phyloP scores from a whole-genome alignment of 345 rosid species.

The Jatropha curcas region DNA sequence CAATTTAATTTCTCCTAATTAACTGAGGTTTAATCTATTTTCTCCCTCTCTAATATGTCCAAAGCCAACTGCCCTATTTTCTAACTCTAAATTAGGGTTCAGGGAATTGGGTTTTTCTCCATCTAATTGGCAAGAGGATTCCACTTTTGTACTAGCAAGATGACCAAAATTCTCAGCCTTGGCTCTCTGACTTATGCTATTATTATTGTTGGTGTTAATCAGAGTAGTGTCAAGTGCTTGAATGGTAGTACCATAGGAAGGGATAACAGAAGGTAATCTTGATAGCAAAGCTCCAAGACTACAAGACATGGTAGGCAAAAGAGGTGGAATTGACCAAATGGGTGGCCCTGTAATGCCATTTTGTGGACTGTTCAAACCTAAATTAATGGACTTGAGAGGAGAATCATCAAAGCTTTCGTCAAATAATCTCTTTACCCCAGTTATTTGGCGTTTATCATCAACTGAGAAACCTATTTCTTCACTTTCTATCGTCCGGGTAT shows the following conservation, averaged over 20 bases:
- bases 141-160: conserved; percentile 1
- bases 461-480: conserved; percentile 30
- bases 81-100: conserved; percentile 3
- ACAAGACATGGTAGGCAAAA: conserved; percentile 46
- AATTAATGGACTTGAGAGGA: conserved; percentile 46
- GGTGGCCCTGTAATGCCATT: conserved; percentile 36
- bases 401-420: conserved; percentile 31
- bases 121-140: conserved; percentile 11
- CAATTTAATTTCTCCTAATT: conserved; percentile 29
- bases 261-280: conserved; percentile 46
- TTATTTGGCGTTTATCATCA: conserved; percentile 28
- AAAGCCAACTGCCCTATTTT: conserved; percentile 18
- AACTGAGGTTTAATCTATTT: conserved; percentile 22
- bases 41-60: conserved; percentile 23
- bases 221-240: conserved; percentile 32
- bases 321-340: conserved; percentile 48
- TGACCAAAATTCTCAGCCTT: conserved; percentile 4
- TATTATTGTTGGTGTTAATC: conserved; percentile 18
- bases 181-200: conserved; percentile 10
- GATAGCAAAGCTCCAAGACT: conserved; percentile 54
- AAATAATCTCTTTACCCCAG: conserved; percentile 45
- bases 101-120: background rate
- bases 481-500: conserved; percentile 24
- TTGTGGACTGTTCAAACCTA: conserved; percentile 63
- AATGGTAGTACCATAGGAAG: conserved; percentile 28